A percentile compares a stretch with the other conserved stretches of the same genome.
Conservation (phyloP, 2,329 filamentous ascomycete species). For the Cryphonectria parasitica region DNA sequence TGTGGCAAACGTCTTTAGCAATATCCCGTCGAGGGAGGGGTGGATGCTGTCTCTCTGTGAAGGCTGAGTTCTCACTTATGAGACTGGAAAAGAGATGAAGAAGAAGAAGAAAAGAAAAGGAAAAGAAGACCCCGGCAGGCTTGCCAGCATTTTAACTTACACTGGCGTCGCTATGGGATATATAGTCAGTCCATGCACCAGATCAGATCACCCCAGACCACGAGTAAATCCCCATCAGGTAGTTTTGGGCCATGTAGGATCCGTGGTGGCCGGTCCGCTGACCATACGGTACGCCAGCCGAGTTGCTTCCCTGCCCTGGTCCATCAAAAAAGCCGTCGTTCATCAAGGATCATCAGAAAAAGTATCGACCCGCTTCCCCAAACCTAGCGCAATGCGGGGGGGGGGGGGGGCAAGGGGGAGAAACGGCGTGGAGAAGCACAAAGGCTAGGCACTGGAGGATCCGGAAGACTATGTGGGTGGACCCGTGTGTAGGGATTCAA, state of each 20-base stretch:
- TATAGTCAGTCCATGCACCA: constrained; percentile 17
- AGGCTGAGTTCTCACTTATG: constrained; percentile 5
- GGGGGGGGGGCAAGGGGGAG: constrained; percentile 5
- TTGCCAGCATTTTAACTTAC: constrained; percentile 13
- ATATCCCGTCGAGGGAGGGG: background rate
- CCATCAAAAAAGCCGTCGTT: background rate
- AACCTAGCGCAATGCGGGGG: constrained; percentile 26
- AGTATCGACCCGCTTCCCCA: constrained; percentile 23
- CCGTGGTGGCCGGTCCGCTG: constrained; percentile 1
- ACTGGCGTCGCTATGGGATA: constrained; percentile 4
- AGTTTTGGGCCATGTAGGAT: constrained; percentile 11
- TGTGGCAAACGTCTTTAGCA: constrained; percentile 8
- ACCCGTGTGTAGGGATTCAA: background rate
- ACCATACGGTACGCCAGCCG: constrained; percentile 16
- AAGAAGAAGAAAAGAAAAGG: background rate
- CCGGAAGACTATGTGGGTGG: background rate
- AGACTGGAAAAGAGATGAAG: background rate
- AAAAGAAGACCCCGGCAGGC: background rate
- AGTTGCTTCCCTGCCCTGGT: constrained; percentile 9
- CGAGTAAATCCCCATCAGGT: background rate
- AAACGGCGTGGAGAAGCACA: background rate
- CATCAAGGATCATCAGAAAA: background rate
- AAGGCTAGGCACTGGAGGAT: constrained; percentile 1
- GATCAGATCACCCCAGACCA: constrained; percentile 10
- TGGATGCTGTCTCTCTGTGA: background rate